These are phyloP conservation scores for Yueomyces sp. DNA, from an alignment of 805 yeast species.

Conservation along the genomic window DNA sequence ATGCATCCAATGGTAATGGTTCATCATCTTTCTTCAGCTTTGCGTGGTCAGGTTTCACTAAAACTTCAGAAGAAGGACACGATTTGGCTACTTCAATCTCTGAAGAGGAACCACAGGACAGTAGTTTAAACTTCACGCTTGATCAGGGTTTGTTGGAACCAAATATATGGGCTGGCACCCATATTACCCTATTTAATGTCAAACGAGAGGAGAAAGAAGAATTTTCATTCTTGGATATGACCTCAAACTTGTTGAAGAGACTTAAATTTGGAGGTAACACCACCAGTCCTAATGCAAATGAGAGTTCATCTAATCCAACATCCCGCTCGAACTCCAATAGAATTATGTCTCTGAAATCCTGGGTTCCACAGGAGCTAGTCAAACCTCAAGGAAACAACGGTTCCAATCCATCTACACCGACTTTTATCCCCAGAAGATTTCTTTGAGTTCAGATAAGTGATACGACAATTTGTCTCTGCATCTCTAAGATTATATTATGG, in stretches of 20 bases:
- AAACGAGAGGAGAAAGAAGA: conserved; percentile 27
- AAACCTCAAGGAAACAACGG: neutral
- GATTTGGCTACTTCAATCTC: conserved; percentile 5
- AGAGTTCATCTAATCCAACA: neutral
- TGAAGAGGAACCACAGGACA: conserved; percentile 3
- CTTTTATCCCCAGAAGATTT: neutral
- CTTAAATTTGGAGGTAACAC: conserved; percentile 17
- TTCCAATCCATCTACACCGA: neutral
- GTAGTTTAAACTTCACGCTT: conserved; percentile 6
- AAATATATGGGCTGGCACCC: conserved; percentile 42
- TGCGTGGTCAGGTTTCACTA: conserved; percentile 24
- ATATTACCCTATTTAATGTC: conserved; percentile 37
- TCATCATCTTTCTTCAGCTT: conserved; percentile 23
- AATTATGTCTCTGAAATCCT: neutral
- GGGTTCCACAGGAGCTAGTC: neutral
- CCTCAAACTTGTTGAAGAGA: conserved; percentile 26
- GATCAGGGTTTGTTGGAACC: conserved; percentile 23
- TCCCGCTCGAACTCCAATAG: neutral
- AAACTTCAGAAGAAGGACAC: conserved; percentile 4
- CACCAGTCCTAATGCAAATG: neutral
- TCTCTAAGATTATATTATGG: no score
- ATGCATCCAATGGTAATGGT: conserved; percentile 4
- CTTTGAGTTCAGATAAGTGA: no score
- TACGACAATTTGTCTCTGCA: no score
- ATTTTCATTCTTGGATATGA: conserved; percentile 29